Conservation (phyloP, 495 filamentous ascomycete genomes). For the Penicillium paradoxum region DNA sequence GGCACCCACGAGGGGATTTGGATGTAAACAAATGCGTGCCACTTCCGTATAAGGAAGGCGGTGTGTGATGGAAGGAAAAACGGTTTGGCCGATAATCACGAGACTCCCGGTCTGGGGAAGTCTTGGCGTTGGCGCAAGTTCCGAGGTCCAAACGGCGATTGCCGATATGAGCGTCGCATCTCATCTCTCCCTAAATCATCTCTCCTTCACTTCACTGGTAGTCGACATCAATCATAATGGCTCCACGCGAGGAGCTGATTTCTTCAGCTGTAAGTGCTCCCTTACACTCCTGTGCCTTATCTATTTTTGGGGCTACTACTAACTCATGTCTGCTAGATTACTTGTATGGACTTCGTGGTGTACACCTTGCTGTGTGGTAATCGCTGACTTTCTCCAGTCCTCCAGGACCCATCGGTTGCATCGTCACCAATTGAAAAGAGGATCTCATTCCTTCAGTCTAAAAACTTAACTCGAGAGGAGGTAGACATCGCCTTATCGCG, state of each 20-base stretch:
- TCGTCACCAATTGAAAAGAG: slow-evolving; percentile 87
- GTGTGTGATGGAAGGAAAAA: slow-evolving; percentile 19
- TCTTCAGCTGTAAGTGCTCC: slow-evolving; percentile 63
- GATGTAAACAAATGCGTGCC: slow-evolving; percentile 32
- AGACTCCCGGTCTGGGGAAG: slow-evolving; percentile 38
- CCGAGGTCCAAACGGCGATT: slow-evolving; percentile 39
- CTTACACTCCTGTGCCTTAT: background rate
- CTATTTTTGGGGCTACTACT: slow-evolving; percentile 10
- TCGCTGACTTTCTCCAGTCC: slow-evolving; percentile 54
- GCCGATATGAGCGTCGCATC: slow-evolving; percentile 22
- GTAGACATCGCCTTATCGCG: slow-evolving; percentile 79
- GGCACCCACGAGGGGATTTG: slow-evolving; percentile 12
- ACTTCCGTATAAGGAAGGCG: slow-evolving; percentile 29
- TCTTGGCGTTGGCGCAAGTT: slow-evolving; percentile 27
- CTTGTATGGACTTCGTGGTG: slow-evolving; percentile 29
- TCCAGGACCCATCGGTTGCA: slow-evolving; percentile 89
- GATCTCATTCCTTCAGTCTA: slow-evolving; percentile 88
- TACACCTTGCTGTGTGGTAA: slow-evolving; percentile 6
- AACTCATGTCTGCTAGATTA: slow-evolving; percentile 28
- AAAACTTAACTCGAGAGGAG: slow-evolving; percentile 95
- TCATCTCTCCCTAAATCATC: slow-evolving; percentile 15
- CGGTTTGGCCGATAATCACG: slow-evolving; percentile 28
- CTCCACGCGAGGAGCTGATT: slow-evolving; percentile 75
- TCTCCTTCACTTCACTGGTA: slow-evolving; percentile 9
- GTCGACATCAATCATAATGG: slow-evolving; percentile 48